Percentiles rank a stretch among this genome's conserved stretches.
Conservation (phyloP, 2,329 filamentous ascomycete genomes). For the Clarireedia hainanense region DNA sequence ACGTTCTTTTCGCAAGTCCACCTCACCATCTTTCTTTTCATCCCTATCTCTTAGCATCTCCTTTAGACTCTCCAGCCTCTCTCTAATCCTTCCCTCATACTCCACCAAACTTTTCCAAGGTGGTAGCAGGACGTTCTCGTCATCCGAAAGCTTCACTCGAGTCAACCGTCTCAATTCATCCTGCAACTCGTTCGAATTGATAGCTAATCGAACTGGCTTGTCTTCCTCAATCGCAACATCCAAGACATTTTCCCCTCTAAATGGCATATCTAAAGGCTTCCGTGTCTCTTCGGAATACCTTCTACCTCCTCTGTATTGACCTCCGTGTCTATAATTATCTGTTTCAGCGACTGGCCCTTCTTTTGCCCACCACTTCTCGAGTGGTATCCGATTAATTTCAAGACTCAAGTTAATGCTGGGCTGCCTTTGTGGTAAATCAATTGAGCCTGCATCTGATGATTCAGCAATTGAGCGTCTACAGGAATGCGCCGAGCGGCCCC, state of each 20-base stretch:
- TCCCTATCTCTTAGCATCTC: not conserved
- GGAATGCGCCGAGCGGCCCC: too few relatives aligned
- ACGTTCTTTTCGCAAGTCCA: too few relatives aligned
- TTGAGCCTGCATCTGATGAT: too few relatives aligned
- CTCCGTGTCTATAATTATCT: too few relatives aligned
- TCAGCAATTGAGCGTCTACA: too few relatives aligned
- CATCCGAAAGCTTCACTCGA: not conserved
- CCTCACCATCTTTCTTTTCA: accelerated
- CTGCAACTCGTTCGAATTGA: conserved; percentile 1
- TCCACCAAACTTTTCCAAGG: conserved; percentile 4
- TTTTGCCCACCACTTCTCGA: not conserved
- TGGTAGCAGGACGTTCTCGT: not conserved
- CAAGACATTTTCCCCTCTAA: conserved; percentile 2
- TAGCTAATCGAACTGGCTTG: not conserved
- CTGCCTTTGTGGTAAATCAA: too few relatives aligned
- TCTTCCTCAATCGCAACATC: conserved; percentile 2
- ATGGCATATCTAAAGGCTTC: not conserved
- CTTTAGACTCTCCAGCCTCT: not conserved
- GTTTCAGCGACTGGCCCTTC: not conserved
- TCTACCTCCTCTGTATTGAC: too few relatives aligned
- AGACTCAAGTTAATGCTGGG: not conserved
- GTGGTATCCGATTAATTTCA: not conserved
- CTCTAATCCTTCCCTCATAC: not conserved
- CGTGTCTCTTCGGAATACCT: too few relatives aligned
- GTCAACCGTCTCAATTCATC: not conserved